Conservation (phyloP, 306 rosid genomes). For the Cicer bijugum region DNA sequence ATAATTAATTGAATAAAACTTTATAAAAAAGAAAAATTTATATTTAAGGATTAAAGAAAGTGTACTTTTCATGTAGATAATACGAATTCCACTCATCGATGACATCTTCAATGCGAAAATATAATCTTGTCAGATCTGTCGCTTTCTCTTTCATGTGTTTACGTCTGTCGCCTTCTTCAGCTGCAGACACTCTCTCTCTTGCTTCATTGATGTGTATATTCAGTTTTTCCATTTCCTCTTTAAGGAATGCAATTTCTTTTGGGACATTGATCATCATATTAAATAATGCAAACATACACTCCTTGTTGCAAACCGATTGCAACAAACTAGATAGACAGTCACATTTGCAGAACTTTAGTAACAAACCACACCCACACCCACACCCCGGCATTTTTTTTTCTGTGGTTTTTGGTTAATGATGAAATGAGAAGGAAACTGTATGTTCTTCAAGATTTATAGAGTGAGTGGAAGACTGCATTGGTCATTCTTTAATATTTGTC, state of each 20-base stretch:
- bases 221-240: neutral
- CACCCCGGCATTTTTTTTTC: no score
- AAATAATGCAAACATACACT: no score
- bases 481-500: no score
- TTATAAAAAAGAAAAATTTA: neutral
- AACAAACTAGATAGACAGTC: no score
- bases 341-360: no score
- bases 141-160: neutral
- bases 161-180: neutral
- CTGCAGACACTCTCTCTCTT: conserved; percentile 1
- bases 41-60: neutral
- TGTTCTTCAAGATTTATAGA: no score
- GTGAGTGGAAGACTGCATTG: no score
- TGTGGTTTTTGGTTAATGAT: no score
- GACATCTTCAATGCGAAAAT: conserved; percentile 34
- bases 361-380: no score
- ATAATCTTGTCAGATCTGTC: neutral
- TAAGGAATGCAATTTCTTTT: neutral
- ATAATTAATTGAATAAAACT: no score
- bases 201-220: neutral
- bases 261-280: neutral
- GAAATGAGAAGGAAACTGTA: no score
- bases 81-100: conserved; percentile 8
- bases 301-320: no score
- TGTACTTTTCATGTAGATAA: neutral